Evolutionary conservation across 2,329 filamentous ascomycete species (phyloP).

Genomic region (Diaporthe batatas): DNA sequence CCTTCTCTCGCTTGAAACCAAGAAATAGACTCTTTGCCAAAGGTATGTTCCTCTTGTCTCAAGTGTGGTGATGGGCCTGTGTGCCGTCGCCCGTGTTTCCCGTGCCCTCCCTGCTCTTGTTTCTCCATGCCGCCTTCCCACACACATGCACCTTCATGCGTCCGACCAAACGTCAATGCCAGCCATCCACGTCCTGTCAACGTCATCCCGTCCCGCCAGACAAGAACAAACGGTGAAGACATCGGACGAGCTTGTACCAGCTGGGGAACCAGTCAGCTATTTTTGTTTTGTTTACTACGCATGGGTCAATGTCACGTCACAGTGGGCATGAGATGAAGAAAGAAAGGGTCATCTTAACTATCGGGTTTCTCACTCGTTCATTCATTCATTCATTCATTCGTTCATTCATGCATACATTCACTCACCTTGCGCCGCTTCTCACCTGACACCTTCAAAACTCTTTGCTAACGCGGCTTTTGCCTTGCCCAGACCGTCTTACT

Average conservation of each 20-base stretch:
- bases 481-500: constrained; percentile 33
- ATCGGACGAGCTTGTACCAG: constrained; percentile 8
- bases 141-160: constrained; percentile 1
- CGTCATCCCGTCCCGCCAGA: constrained; percentile 25
- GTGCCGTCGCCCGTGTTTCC: not conserved
- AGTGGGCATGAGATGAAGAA: not conserved
- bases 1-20: constrained; percentile 1
- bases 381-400: not conserved
- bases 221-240: constrained; percentile 4
- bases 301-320: constrained; percentile 19
- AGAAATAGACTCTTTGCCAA: constrained; percentile 14
- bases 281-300: constrained; percentile 18
- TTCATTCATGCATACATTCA: not conserved
- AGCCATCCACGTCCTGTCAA: constrained; percentile 27
- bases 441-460: not conserved
- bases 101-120: constrained; percentile 29
- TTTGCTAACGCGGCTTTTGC: constrained; percentile 30
- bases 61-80: not conserved
- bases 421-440: not conserved
- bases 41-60: constrained; percentile 32
- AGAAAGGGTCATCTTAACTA: not conserved
- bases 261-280: constrained; percentile 10
- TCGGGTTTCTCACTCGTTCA: not conserved
- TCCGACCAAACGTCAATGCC: not conserved
- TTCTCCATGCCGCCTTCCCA: constrained; percentile 5